Base-by-base conservation (phyloP, 148 eudicot genomes). In the Polygonum maritimum region DNA sequence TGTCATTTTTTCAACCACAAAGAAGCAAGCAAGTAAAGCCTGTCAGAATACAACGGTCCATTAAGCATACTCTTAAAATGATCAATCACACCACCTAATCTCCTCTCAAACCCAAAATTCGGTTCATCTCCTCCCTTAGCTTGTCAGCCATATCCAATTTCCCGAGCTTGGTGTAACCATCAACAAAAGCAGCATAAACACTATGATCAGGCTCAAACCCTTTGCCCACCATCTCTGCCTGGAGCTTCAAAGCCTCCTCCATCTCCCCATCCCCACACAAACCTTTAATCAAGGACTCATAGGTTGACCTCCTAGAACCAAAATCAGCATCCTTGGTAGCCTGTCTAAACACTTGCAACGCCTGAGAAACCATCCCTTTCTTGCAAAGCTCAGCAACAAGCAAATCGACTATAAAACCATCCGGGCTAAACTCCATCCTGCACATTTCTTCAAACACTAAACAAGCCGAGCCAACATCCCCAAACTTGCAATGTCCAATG, bases 191-290 rank as follows among this genome's bases (percentile, higher is more conserved):
- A 55, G 71, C 74, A 69, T 91, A 90, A 26, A 87, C 73, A 49
- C 83, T 86, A 22, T 71, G 78, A 83, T 82, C 76, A 3, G 92
- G 97, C 78, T 76, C 78, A 71, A 85, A 86, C 45, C 97, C 93
- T 77, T 80, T 86, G 58, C 90, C 90, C 33, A 89, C 88, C 98
- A 93, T 93, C 84, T 89, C 88, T 5, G 87, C 94, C 80, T 90
- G 97, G 62, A 94, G 82, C 79, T 81, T 76, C 69, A 87, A 67
- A 19, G 91, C 97, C 77, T 88, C 89, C 22, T 91, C 86, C 82
- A 86, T 83, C 77, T 78, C 82, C 14, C 92, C 92, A 67, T 82
- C 83, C 33, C 44, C 74, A 80, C 96, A 89, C 78, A 91, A 79
- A 15, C 96, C 88, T 82, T 81, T 84, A 38, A 91, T 81, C 82